Percentiles rank a stretch among this genome's conserved stretches.
These are phyloP conservation scores for Plasmopara muralis DNA, from an alignment of 352 stramenopile genomes.

Conservation along the genomic window DNA sequence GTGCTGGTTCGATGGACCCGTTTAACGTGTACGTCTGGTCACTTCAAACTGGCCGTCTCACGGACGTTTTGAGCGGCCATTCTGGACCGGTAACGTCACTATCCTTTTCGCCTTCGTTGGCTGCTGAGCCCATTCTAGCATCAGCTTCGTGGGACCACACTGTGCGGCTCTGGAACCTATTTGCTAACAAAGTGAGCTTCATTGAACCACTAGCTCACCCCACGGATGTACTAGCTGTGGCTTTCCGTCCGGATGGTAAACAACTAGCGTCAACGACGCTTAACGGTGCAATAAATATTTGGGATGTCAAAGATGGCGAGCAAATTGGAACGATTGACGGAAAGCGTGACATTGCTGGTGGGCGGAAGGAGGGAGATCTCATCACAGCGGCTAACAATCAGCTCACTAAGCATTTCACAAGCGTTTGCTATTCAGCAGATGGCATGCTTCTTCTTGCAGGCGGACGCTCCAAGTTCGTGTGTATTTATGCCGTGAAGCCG, in stretches of 20 bases:
- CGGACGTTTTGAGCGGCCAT: conserved; percentile 97
- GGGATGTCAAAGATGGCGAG: conserved; percentile 95
- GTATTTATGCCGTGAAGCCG: conserved; percentile 96
- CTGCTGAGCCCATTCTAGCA: conserved; percentile 85
- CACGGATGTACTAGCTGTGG: conserved; percentile 94
- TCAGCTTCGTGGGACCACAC: conserved; percentile 98
- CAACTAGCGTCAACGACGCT: conserved; percentile 94
- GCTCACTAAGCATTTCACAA: conserved; percentile 97
- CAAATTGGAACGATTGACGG: conserved; percentile 95
- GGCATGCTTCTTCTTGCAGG: conserved; percentile 95
- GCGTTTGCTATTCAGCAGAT: conserved; percentile 97
- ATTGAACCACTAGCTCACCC: conserved; percentile 95
- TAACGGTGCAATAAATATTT: conserved; percentile 95
- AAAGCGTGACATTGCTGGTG: conserved; percentile 93
- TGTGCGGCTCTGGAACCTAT: conserved; percentile 98
- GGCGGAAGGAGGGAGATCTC: conserved; percentile 75
- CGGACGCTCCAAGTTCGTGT: conserved; percentile 98
- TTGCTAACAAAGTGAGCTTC: conserved; percentile 93
- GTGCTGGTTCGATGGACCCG: conserved; percentile 91
- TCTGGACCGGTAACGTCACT: conserved; percentile 94
- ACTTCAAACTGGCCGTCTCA: conserved; percentile 93
- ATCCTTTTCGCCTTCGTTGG: conserved; percentile 83
- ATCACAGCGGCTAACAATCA: conserved; percentile 87
- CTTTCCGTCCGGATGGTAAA: conserved; percentile 96
- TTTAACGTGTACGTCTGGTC: conserved; percentile 99